These are phyloP conservation scores for Xylariaceae sp. DNA, from an alignment of 2,329 filamentous ascomycete genomes.

Conservation along the genomic window DNA sequence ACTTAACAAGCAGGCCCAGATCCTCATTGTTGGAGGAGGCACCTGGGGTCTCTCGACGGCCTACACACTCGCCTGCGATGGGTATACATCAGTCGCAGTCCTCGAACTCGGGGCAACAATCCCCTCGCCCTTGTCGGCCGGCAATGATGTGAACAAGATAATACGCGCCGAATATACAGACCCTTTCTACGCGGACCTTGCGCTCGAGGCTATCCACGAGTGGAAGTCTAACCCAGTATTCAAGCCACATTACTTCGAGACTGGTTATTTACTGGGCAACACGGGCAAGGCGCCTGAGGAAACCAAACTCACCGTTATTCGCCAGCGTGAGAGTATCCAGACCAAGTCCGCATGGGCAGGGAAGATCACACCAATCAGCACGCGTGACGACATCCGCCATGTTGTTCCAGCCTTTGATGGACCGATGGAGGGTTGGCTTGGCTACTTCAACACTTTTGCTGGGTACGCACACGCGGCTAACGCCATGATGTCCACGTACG, in stretches of 20 bases:
- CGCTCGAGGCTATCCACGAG: constrained; percentile 50
- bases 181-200: constrained; percentile 53
- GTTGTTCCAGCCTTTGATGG: constrained; percentile 49
- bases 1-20: constrained; percentile 18
- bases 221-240: constrained; percentile 51
- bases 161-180: constrained; percentile 59
- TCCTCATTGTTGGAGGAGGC: constrained; percentile 37
- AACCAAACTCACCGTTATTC: constrained; percentile 44
- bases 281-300: constrained; percentile 47
- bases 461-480: constrained; percentile 57
- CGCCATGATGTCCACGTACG: constrained; percentile 47
- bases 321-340: constrained; percentile 40
- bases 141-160: constrained; percentile 62
- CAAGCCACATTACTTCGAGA: constrained; percentile 48
- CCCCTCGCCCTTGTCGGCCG: constrained; percentile 49
- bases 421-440: constrained; percentile 45
- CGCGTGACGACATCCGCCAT: constrained; percentile 39
- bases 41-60: constrained; percentile 38
- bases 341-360: constrained; percentile 38
- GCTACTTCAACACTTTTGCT: constrained; percentile 57
- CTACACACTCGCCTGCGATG: constrained; percentile 38
- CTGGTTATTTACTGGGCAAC: constrained; percentile 49
- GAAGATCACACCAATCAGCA: constrained; percentile 38
- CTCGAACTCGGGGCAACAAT: constrained; percentile 33
- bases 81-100: constrained; percentile 41